phyloP scores from a whole-genome alignment of 2,329 filamentous ascomycete species.

The Aureobasidium sp. region DNA sequence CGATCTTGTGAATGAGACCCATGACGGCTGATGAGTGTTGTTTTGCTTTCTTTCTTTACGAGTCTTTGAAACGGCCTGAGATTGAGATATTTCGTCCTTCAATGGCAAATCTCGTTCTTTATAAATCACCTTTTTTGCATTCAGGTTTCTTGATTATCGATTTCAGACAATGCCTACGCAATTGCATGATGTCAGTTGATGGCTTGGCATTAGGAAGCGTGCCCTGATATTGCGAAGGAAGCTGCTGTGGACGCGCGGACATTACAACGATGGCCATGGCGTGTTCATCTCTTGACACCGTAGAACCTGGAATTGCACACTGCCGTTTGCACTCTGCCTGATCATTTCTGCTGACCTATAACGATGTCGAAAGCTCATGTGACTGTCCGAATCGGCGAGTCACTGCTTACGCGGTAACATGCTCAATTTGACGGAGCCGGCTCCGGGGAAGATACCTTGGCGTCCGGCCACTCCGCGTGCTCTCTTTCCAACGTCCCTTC shows the following conservation, averaged over 20 bases:
- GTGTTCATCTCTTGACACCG: not conserved
- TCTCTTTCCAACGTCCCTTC: no score
- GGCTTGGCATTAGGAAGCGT: not conserved
- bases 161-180: not conserved
- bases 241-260: not conserved
- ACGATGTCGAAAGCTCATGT: not conserved
- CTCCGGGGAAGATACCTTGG: not conserved
- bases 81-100: not conserved
- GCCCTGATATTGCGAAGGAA: not conserved
- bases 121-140: not conserved
- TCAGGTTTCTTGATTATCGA: not conserved
- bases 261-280: not conserved
- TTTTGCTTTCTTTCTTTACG: not conserved
- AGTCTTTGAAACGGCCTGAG: not conserved
- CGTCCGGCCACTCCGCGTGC: no score
- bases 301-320: not conserved
- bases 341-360: not conserved
- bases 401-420: not conserved
- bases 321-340: not conserved
- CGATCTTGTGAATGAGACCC: conserved; percentile 14
- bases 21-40: not conserved
- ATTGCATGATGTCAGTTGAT: not conserved
- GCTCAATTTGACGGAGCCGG: not conserved
- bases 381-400: not conserved
- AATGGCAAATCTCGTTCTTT: not conserved